A percentile compares a stretch with the other conserved stretches of the same genome.
phyloP scores from a whole-genome alignment of 257 asterid genomes.

The Solanum chilense region DNA sequence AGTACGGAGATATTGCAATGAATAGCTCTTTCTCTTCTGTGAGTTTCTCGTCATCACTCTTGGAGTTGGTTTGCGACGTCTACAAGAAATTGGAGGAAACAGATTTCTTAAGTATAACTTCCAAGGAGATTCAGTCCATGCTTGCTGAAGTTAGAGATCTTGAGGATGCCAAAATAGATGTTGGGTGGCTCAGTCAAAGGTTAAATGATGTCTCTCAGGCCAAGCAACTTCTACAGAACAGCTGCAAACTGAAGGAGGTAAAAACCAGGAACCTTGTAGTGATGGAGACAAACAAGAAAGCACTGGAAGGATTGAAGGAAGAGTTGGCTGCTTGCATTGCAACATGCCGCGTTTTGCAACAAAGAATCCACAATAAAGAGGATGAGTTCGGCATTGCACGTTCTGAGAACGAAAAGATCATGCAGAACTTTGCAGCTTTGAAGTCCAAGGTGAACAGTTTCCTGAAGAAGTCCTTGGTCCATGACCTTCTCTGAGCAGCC shows the following conservation, averaged over 20 bases:
- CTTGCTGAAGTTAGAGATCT: neutral
- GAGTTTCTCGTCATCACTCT: neutral
- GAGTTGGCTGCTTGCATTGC: neutral
- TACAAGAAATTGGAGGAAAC: neutral
- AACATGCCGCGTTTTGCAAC: neutral
- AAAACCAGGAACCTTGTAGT: neutral
- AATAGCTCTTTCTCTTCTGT: neutral
- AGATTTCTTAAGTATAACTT: neutral
- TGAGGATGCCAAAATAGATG: neutral
- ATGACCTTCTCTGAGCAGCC: neutral
- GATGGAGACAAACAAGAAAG: neutral
- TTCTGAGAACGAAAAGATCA: neutral
- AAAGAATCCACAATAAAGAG: neutral
- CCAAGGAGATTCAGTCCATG: neutral
- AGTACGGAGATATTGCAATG: constrained; percentile 7
- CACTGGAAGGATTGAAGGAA: neutral
- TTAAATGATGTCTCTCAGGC: neutral
- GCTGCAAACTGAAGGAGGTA: neutral
- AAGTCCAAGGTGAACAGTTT: neutral
- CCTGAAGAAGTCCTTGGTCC: neutral
- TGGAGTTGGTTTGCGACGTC: neutral
- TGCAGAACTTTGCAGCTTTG: neutral
- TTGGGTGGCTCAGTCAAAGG: neutral
- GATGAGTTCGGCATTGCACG: neutral
- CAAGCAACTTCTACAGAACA: neutral